Evolutionary conservation across 2,329 filamentous ascomycete genomes (phyloP), one percentile per base, ranked within the genome.

Genomic region (Plectosphaerella plurivora): DNA sequence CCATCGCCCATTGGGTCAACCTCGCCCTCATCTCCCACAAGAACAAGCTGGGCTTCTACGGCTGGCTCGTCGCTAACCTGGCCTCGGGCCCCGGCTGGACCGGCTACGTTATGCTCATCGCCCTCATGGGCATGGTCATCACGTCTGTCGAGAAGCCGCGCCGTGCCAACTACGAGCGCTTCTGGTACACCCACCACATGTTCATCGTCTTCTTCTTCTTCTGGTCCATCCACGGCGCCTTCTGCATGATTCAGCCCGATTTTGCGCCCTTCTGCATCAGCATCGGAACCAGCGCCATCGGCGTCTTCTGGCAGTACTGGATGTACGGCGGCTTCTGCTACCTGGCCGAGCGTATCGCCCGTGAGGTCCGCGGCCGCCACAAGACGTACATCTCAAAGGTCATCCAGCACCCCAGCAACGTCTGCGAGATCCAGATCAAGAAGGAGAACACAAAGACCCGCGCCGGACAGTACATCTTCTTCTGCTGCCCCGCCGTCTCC

Each of bases 241-340:
- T 91, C 74, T 93, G 90, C 71, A 93, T 94, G 89, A 93, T 93
- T 63, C 89, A 90, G 69, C 85, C 89, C 50, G 89, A 94, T 66
- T 82, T 88, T 57, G 86, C 87, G 6, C 89, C 89, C 2, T 92
- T 88, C 68, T 92, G 89, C 71, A 77, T 82, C 52, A 84, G 86
- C 53, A 75, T 89, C 55, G 83, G 83, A 56, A 74, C 80, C 10
- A 76, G 79, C 24, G 82, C 83, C 28, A 77, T 86, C 55, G 89
- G 89, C 62, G 88, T 92, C 51, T 94, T 95, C 68, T 94, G 88
- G 87, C 86, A 92, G 72, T 94, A 89, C 74, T 94, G 89, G 89
- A 86, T 90, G 80, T 90, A 89, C 65, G 87, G 89, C 49, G 90
- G 88, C 55, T 88, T 89, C 65, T 76, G 86, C 54, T 95, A 94